Conservation (phyloP, 495 filamentous ascomycete genomes). For the Lepidopterella palustris region DNA sequence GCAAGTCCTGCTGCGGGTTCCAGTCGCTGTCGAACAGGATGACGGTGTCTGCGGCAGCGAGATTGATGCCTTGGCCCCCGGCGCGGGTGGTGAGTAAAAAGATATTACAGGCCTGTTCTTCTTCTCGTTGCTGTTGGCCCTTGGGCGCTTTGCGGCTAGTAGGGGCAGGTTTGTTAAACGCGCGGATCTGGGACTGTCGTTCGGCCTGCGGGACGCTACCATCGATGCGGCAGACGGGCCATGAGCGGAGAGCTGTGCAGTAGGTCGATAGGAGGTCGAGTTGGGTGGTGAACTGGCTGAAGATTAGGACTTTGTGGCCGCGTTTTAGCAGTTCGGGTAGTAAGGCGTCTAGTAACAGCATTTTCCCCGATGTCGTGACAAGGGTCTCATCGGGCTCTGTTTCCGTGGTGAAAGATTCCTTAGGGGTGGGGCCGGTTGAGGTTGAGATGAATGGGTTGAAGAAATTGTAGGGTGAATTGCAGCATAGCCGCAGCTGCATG, state of each 20-base stretch:
- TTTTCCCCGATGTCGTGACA: conserved; percentile 84
- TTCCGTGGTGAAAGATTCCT: conserved; percentile 38
- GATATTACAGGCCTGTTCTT: conserved; percentile 57
- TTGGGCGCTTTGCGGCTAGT: neutral
- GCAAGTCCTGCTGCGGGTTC: conserved; percentile 96
- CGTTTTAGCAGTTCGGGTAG: conserved; percentile 66
- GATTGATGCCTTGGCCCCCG: conserved; percentile 92
- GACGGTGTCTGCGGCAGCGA: conserved; percentile 63
- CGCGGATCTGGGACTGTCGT: conserved; percentile 72
- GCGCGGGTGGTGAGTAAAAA: conserved; percentile 88
- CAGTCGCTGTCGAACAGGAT: conserved; percentile 80
- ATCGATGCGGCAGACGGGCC: conserved; percentile 86
- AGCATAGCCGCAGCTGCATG: conserved; percentile 86
- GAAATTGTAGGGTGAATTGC: conserved; percentile 93
- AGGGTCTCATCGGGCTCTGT: conserved; percentile 60
- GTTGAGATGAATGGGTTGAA: conserved; percentile 70
- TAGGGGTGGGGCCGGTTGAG: conserved; percentile 36
- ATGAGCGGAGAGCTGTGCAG: conserved; percentile 60
- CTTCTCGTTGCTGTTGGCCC: neutral
- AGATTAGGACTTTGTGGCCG: conserved; percentile 88
- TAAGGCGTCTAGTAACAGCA: conserved; percentile 85
- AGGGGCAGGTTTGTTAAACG: conserved; percentile 59
- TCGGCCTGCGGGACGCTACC: conserved; percentile 76
- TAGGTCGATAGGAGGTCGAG: conserved; percentile 88
- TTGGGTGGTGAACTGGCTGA: conserved; percentile 92